Conservation (phyloP, 306 rosid species). For the Morella rubra region DNA sequence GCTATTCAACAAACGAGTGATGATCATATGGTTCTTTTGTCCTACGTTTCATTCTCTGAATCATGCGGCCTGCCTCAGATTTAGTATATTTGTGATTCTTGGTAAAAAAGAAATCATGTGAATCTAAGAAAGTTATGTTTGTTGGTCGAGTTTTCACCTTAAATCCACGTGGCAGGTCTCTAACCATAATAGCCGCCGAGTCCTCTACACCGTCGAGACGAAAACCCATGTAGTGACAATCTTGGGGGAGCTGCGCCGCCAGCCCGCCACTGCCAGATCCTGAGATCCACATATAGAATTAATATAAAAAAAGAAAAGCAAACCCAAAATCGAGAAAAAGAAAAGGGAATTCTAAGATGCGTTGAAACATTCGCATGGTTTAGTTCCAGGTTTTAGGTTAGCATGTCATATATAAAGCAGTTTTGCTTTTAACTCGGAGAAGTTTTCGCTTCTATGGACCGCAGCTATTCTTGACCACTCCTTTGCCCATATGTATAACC, state of each 20-base stretch:
- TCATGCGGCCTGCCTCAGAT: background rate
- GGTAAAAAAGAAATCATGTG: background rate
- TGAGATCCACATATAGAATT: too few species aligned
- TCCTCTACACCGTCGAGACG: background rate
- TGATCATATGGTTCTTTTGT: background rate
- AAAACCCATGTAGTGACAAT: background rate
- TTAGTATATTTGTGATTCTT: background rate
- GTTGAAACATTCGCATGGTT: background rate
- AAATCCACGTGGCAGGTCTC: background rate
- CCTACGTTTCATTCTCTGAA: background rate
- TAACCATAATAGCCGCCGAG: background rate
- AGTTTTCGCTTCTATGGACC: background rate
- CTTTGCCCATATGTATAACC: background rate
- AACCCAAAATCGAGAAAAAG: too few species aligned
- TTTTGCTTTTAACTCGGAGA: background rate
- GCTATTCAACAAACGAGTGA: background rate
- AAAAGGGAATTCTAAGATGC: background rate
- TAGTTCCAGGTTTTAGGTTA: background rate
- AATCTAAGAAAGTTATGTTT: background rate
- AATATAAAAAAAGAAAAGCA: background rate
- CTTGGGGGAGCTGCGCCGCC: too few species aligned
- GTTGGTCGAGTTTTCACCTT: background rate
- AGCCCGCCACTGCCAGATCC: too few species aligned
- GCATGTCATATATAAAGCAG: background rate
- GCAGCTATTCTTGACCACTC: slow-evolving; percentile 2